phyloP scores from a whole-genome alignment of 129 eudicot species.

The Tagetes erecta region DNA sequence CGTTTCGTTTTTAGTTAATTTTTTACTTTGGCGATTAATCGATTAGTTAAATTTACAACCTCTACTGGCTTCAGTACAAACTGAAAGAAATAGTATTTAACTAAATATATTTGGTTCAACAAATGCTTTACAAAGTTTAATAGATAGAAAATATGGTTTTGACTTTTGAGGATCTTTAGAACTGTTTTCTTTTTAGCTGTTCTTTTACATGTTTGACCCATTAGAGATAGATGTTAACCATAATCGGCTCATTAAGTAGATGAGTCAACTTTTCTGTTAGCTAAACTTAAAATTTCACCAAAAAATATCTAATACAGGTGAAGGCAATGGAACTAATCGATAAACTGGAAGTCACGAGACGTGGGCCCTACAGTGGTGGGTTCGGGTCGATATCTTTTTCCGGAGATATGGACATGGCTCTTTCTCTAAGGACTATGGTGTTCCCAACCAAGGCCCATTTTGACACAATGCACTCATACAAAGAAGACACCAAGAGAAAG shows the following conservation, averaged over 20 bases:
- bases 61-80: too few species aligned
- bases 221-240: neutral
- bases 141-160: too few species aligned
- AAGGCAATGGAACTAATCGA: slow-evolving; percentile 93
- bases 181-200: neutral
- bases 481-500: slow-evolving; percentile 47
- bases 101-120: neutral
- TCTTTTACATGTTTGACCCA: neutral
- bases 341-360: slow-evolving; percentile 61
- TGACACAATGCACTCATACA: slow-evolving; percentile 67
- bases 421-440: slow-evolving; percentile 69
- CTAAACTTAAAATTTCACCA: neutral
- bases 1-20: neutral
- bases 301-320: slow-evolving; percentile 41
- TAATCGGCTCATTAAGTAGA: neutral
- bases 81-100: too few species aligned
- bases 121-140: too few species aligned
- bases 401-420: slow-evolving; percentile 84
- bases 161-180: too few species aligned
- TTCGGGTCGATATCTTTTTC: slow-evolving; percentile 75
- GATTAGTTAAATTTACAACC: too few species aligned
- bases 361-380: slow-evolving; percentile 94
- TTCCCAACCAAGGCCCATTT: slow-evolving; percentile 55
- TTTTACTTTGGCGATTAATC: neutral
- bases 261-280: neutral